Evolutionary conservation across 371 early-diverging fungal genomes (phyloP).

Genomic region (Umbelopsis sp.): DNA sequence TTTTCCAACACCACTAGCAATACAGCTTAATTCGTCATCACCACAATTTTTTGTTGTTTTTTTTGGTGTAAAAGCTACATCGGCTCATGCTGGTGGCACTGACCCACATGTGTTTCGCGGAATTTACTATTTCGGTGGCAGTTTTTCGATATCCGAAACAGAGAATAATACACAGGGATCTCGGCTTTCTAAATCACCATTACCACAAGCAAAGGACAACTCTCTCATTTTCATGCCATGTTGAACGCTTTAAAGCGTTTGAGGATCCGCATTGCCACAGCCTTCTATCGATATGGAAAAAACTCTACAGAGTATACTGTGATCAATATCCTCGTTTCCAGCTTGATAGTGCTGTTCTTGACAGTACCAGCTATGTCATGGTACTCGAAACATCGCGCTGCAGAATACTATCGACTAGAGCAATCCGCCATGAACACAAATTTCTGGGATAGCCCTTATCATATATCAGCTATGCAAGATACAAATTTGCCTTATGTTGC

Average conservation of each 20-base stretch:
- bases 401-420: constrained; percentile 1
- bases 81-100: not conserved
- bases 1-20: not conserved
- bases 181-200: not conserved
- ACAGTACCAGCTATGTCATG: constrained; percentile 52
- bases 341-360: constrained; percentile 52
- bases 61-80: not conserved
- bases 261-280: constrained; percentile 23
- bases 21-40: not conserved
- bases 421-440: constrained; percentile 11
- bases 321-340: constrained; percentile 49
- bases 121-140: not conserved
- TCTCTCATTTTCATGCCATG: constrained; percentile 15
- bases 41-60: not conserved
- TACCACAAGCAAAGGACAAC: constrained; percentile 7
- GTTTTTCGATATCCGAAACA: constrained; percentile 13
- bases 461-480: constrained; percentile 8
- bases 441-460: constrained; percentile 12
- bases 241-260: constrained; percentile 15
- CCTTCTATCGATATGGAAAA: constrained; percentile 67
- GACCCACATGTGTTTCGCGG: not conserved
- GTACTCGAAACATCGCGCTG: constrained; percentile 8
- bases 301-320: constrained; percentile 60
- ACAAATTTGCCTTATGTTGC: constrained; percentile 23
- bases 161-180: not conserved